Conservation (phyloP, 306 rosid genomes). For the Citrullus mucosospermus region DNA sequence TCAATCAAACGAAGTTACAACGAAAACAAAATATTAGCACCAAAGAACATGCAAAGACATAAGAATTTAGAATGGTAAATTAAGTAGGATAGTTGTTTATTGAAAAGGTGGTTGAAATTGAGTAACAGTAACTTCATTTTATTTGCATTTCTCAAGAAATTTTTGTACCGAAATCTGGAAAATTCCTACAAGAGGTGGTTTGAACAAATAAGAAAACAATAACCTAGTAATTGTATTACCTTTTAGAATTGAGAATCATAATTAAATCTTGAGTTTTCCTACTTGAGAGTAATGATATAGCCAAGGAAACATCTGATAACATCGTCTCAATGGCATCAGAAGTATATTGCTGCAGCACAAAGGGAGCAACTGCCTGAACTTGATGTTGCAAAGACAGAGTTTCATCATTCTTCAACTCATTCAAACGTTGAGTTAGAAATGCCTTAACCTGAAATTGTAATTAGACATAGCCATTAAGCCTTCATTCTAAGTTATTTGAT, state of each 20-base stretch:
- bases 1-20: background rate
- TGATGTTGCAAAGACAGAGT: conserved; percentile 77
- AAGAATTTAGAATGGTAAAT: background rate
- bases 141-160: background rate
- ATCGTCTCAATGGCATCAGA: conserved; percentile 61
- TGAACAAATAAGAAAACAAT: background rate
- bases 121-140: background rate
- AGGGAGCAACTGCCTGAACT: conserved; percentile 88
- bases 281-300: conserved; percentile 72
- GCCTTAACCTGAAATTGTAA: conserved; percentile 55
- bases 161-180: background rate
- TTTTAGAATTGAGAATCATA: conserved; percentile 90
- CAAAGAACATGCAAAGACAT: background rate
- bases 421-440: conserved; percentile 64
- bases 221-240: conserved; percentile 24
- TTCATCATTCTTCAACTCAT: conserved; percentile 64
- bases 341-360: conserved; percentile 71
- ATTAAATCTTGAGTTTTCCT: conserved; percentile 78
- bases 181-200: background rate
- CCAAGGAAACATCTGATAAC: conserved; percentile 55
- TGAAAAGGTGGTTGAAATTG: background rate
- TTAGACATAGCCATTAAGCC: conserved; percentile 4
- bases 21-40: background rate
- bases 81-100: background rate
- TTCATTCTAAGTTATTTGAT: background rate